Evolutionary conservation across 495 filamentous ascomycete species (phyloP).

Genomic region (Aspergillus leporis): DNA sequence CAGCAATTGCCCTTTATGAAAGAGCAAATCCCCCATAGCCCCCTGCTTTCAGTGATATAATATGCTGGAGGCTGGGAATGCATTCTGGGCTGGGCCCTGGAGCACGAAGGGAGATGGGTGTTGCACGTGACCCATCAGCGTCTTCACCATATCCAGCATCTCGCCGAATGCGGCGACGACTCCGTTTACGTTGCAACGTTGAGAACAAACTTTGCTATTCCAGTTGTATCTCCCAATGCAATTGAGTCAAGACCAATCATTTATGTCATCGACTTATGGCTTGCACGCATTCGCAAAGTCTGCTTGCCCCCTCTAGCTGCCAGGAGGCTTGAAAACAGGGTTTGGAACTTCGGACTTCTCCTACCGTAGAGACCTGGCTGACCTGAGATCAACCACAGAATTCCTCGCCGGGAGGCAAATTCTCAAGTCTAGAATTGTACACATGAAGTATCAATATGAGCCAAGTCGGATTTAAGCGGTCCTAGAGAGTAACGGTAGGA

Average conservation of each 20-base stretch:
- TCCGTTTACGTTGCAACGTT: neutral
- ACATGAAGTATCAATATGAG: conserved; percentile 5
- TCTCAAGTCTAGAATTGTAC: conserved; percentile 9
- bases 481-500: conserved; percentile 14
- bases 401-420: neutral
- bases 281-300: neutral
- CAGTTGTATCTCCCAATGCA: neutral
- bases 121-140: neutral
- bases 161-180: conserved; percentile 2
- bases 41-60: too few relatives aligned
- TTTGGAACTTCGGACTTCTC: neutral
- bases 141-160: neutral
- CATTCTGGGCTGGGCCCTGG: neutral
- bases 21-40: too few relatives aligned
- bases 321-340: neutral
- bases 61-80: too few relatives aligned
- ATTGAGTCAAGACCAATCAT: neutral
- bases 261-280: neutral
- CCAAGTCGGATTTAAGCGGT: conserved; percentile 2
- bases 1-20: neutral
- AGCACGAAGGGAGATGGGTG: neutral
- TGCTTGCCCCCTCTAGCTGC: neutral
- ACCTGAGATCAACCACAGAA: neutral
- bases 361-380: neutral
- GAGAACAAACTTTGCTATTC: conserved; percentile 1